Evolutionary conservation across 495 filamentous ascomycete species (phyloP), one percentile per base, ranked within the genome.

Genomic region (Xylaria sp.): DNA sequence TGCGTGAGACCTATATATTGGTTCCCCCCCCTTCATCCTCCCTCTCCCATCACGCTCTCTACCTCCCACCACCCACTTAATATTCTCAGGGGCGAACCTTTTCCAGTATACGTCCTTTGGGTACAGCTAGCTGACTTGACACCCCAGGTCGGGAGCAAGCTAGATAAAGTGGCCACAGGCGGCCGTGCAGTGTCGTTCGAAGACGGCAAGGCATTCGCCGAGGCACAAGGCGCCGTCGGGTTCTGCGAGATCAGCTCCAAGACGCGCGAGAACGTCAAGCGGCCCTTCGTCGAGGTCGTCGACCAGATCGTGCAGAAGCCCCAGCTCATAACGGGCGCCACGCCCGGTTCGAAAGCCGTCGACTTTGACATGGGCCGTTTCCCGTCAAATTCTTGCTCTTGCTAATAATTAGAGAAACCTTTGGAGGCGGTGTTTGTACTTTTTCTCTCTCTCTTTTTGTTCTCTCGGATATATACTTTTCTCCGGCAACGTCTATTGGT

Each of bases 191-290:
- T 88, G 0, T 82, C 82, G 29, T 68, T 71, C 31, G 86, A 86
- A 26, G 85, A 90, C 71, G 88, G 87, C 50, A 77, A 79, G 52
- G 81, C 82, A 6, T 77, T 88, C 61, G 87, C 87, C 24, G 80
- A 84, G 61, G 76, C 79, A 2, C 84, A 85, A 70, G 85, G 83
- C 1, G 77, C 75, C 1, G 77, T 73, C 12, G 73, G 73, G 7
- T 89, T 88, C 77, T 88, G 86, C 75, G 88, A 90, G 75, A 85
- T 82, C 61, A 88, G 85, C 70, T 78, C 84, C 33, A 88, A 87
- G 80, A 87, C 85, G 41, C 75, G 85, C 43, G 83, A 87, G 74
- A 86, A 87, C 72, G 81, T 89, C 19, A 73, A 80, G 50, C 79
- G 79, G 73, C 83, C 86, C 31, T 90, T 90, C 78, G 80, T 86